Base-by-base conservation (phyloP, 257 asterid species). In the Nicotiana tomentosiformis region DNA sequence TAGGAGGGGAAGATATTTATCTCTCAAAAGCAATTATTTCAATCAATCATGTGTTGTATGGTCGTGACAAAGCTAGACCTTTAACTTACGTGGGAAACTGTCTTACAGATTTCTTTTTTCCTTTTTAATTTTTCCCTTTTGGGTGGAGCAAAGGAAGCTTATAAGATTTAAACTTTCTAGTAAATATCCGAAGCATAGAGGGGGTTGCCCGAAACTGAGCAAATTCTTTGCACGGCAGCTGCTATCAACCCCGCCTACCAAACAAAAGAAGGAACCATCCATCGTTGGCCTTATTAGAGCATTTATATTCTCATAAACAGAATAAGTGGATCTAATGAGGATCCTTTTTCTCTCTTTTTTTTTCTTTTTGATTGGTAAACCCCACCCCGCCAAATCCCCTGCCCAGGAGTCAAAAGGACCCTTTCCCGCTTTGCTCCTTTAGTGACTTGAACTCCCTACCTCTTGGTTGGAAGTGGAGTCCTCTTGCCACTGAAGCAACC, bases 401-500 rank as follows among this genome's bases (percentile, higher is more conserved):
- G 62, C n/a, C 58, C 62, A 74, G 62, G 62, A 49, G 80, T 74
- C 62, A 49, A 74, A 74, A 74, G 60, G 80, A 10, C 62, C 62
- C 80, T 49, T 49, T 26, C 43, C 80, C 43, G 8, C 46, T 46
- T 74, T 10, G 9, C 39, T 74, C 26, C 61, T 74, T 74, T 5
- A 74, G 62, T 14, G 61, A 23, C 26, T 76, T 76, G 64, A 76
- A 76, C 80, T 76, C 64, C 80, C 80, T 7, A 76, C 46, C 43
- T 49, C 64, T 26, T 26, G 80, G 77, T 49, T 49, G 64, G 26
- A 74, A 49, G 64, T 76, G 46, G 46, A 76, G 46, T 16, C 64
- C 29, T 51, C 80, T 51, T 76, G 80, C 46, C 64, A 7, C 39
- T 12, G 23, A 6, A 72, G 61, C 46, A 76, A 51, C 43, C 80